Evolutionary conservation across 2,329 filamentous ascomycete species (phyloP), one percentile per base, ranked within the genome.

Genomic region (Diaporthe velutina): DNA sequence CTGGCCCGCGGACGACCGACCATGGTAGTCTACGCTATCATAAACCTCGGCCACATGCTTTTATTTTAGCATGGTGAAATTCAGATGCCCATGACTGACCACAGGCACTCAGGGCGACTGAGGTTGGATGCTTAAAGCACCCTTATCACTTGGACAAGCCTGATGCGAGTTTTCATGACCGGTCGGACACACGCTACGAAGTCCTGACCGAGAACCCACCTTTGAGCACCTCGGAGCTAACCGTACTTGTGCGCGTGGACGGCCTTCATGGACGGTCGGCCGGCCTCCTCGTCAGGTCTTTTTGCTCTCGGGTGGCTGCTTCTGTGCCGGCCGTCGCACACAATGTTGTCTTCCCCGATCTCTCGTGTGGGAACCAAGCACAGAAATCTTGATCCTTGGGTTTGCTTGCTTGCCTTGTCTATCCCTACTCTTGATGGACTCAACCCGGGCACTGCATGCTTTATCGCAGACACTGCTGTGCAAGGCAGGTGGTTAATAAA

Each of bases 381-480:
- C 61, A 19, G 45, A 25, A 52, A 35, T 57, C 50, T 54, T 61
- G 70, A 42, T 64, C 40, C 28, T 15, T 28, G 42, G 22, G 42
- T 25, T 45, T 10, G 42, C 57, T 50, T 52, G 70, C 45, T 33
- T 30, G 48, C 67, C 35, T 57, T 45, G 48, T n/a, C 38, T 15
- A 45, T 60, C 42, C 33, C 42, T 40, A 52, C 45, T 38, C 45
- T 9, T 61, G 58, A 19, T 42, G 25, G 25, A 52, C 30, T 38
- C 5, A 66, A 61, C 58, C 58, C 42, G 30, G 13, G 61, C 45
- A 15, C 28, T 17, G 42, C 45, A 50, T 54, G 58, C 22, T 72
- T 52, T 72, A 64, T 64, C 70, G 57, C 70, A 72, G 38, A 64
- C 70, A 54, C 17, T 33, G 30, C 33, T 33, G 33, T 64, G 57